A percentile compares a stretch with the other conserved stretches of the same genome.
These are phyloP conservation scores for Pichia nakasei DNA, from an alignment of 805 yeast genomes.

Conservation along the genomic window DNA sequence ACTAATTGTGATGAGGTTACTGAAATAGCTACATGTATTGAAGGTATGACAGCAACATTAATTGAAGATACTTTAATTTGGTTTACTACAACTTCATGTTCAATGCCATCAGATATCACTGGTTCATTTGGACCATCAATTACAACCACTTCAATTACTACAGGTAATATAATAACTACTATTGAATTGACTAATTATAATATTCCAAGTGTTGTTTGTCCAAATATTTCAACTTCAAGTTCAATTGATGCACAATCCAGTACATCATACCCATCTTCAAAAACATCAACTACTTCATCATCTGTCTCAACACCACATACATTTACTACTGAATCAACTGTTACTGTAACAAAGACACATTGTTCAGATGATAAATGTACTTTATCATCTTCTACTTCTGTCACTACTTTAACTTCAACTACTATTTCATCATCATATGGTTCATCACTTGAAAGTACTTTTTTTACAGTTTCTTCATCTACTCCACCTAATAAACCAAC, in stretches of 20 bases:
- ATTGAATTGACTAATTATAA: slow-evolving; percentile 3
- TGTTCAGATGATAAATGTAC: slow-evolving; percentile 1
- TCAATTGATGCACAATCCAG: not conserved
- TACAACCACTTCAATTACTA: not conserved
- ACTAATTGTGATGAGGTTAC: slow-evolving; percentile 1
- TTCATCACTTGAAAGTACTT: not conserved
- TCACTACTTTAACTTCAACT: slow-evolving; percentile 1
- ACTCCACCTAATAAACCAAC: not conserved
- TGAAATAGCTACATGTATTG: slow-evolving; percentile 4
- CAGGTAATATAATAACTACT: not conserved
- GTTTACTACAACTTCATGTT: slow-evolving; percentile 6
- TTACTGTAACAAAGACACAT: not conserved
- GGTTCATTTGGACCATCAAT: slow-evolving; percentile 9
- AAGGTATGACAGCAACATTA: slow-evolving; percentile 7
- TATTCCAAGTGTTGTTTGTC: slow-evolving; percentile 5
- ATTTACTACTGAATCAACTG: not conserved
- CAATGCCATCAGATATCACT: slow-evolving; percentile 2
- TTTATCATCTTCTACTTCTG: not conserved
- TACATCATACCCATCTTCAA: not conserved
- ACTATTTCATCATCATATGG: not conserved
- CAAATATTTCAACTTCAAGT: slow-evolving; percentile 2
- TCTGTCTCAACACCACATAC: not conserved
- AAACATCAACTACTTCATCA: not conserved
- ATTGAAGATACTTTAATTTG: slow-evolving; percentile 6
- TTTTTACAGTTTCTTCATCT: not conserved